A percentile compares a stretch with the other conserved stretches of the same genome.
Conservation (phyloP, 345 rosid species). For the Pelargonium nanum region DNA sequence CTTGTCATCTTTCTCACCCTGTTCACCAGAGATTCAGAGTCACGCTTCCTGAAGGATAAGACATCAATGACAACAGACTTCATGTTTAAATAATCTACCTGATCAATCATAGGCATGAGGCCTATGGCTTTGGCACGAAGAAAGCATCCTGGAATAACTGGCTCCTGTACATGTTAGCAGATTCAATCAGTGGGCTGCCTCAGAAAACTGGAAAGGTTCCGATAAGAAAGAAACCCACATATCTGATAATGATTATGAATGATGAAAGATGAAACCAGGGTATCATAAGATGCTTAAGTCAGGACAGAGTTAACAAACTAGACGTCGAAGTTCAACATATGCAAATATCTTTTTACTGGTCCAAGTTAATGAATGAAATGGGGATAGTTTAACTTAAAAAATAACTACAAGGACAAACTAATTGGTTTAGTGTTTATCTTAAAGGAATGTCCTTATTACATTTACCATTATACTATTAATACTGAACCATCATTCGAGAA, state of each 20-base stretch:
- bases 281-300: neutral
- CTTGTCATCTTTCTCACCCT: slow-evolving; percentile 99
- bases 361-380: neutral
- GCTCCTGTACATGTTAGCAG: slow-evolving; percentile 45
- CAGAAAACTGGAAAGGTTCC: neutral
- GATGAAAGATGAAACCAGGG: neutral
- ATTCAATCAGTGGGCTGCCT: neutral
- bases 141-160: slow-evolving; percentile 95
- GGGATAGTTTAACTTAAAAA: neutral
- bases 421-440: neutral
- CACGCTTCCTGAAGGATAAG: slow-evolving; percentile 1
- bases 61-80: neutral
- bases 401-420: neutral
- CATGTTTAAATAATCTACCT: slow-evolving; percentile 30
- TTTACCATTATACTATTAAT: neutral
- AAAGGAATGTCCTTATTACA: neutral
- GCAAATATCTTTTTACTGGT: neutral
- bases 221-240: neutral
- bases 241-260: neutral
- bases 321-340: neutral
- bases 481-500: neutral
- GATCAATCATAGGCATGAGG: slow-evolving; percentile 99
- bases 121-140: slow-evolving; percentile 97
- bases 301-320: neutral
- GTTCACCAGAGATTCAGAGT: slow-evolving; percentile 7